Evolutionary conservation across 1,284 basidiomycete genomes (phyloP), one percentile per base, ranked within the genome.

Genomic region (Athelia psychrophila): DNA sequence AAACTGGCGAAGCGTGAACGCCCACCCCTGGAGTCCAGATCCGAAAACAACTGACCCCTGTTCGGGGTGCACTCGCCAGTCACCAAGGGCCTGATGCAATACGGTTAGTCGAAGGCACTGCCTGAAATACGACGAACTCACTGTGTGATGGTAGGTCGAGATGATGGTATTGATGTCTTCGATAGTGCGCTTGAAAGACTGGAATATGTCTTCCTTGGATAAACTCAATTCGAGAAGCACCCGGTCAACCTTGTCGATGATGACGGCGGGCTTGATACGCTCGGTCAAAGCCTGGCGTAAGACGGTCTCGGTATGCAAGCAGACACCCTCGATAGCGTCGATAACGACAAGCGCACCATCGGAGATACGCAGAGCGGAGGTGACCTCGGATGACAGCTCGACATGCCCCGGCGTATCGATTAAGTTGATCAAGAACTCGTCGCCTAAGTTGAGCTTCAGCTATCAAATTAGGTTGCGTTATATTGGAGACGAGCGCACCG

Each of bases 181-280:
- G 70, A 99, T 89, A 58, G 97, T 99, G 72, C 97, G 93, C 64
- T 83, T 84, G 90, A 99, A 99, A 51, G 93, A 93, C 77, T 98
- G 97, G 83, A 89, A 99, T 54, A 99, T 89, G 64, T 92, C 88
- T 75, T 99, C 97, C 80, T 99, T 98, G 71, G 84, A 80, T 61
- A 98, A 92, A 77, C 99, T 97, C 56, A 99, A 87, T 78, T 99
- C 97, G 65, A 99, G 93, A 51, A 99, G 86, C 55, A 97, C 97
- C 73, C 97, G 96, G 78, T 99, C 97, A 68, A 99, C 95, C 84
- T 99, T 99, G 89, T 99, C 99, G 80, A 99, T 95, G 78, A 98
- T 88, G 67, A 98, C 88, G 67, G 99, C 96, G 64, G 97, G 97
- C 81, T 98, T 99, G 81, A 99, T 98, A 76, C 97, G 95, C 80